Evolutionary conservation across 225 moss, liverwort and hornwort genomes (phyloP).

Genomic region (Physcomitrellopsis africana): DNA sequence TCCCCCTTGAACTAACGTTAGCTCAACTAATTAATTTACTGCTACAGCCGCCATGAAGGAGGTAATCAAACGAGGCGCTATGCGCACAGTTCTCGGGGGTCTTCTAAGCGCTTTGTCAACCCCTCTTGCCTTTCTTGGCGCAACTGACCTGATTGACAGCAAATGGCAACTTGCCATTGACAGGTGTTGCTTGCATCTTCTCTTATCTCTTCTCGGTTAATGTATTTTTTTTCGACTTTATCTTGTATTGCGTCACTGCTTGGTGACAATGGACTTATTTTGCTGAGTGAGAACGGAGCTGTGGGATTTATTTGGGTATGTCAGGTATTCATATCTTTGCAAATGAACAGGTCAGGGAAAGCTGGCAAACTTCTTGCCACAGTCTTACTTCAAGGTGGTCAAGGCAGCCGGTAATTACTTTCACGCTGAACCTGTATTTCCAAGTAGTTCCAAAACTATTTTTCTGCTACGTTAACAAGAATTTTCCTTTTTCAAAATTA

Average conservation of each 20-base stretch:
- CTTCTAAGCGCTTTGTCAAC: constrained; percentile 77
- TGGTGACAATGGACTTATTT: background rate
- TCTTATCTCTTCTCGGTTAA: too few species aligned
- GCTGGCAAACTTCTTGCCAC: constrained; percentile 86
- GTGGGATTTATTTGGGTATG: background rate
- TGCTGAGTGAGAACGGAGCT: background rate
- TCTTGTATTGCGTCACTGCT: background rate
- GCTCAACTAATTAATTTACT: background rate
- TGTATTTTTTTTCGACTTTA: background rate
- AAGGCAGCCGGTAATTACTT: constrained; percentile 73
- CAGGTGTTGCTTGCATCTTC: constrained; percentile 51
- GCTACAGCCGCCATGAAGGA: constrained; percentile 76
- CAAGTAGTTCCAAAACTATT: background rate
- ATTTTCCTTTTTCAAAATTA: background rate
- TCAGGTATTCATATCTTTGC: background rate
- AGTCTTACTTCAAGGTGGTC: constrained; percentile 79
- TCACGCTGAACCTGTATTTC: too few species aligned
- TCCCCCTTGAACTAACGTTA: background rate
- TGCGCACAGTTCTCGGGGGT: constrained; percentile 85
- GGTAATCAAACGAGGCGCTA: constrained; percentile 90
- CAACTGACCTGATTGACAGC: constrained; percentile 89
- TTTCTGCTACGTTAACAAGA: background rate
- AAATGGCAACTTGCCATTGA: constrained; percentile 93
- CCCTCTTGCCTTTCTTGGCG: constrained; percentile 78
- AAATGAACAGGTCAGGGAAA: constrained; percentile 79